Conservation (phyloP, 768 basidiomycete genomes). For the Grammothele lineata region DNA sequence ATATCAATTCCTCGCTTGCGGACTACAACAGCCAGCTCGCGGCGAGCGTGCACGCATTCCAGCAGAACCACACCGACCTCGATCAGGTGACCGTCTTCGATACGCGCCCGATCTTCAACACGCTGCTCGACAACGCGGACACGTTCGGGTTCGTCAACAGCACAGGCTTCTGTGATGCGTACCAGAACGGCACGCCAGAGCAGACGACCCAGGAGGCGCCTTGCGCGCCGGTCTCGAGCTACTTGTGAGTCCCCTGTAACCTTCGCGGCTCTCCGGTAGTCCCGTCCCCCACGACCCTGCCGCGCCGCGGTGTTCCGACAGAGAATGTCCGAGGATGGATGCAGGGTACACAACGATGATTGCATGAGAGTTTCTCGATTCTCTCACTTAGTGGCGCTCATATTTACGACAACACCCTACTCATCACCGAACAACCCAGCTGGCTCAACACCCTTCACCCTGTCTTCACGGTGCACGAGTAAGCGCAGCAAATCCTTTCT, state of each 20-base stretch:
- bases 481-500: conserved; percentile 20
- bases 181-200: conserved; percentile 52
- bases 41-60: conserved; percentile 36
- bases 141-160: conserved; percentile 54
- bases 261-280: no score
- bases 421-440: conserved; percentile 27
- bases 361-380: no score
- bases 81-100: conserved; percentile 48
- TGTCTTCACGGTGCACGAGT: conserved; percentile 61
- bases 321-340: no score
- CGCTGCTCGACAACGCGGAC: conserved; percentile 46
- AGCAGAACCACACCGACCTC: conserved; percentile 37
- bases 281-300: background rate
- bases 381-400: no score
- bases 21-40: conserved; percentile 50
- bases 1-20: conserved; percentile 33
- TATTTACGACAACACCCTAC: no score
- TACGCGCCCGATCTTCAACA: conserved; percentile 55
- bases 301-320: no score
- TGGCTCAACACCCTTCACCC: conserved; percentile 63
- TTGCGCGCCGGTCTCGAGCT: conserved; percentile 60
- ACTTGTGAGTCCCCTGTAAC: conserved; percentile 61
- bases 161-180: conserved; percentile 56
- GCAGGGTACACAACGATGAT: no score
- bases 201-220: conserved; percentile 49